Percentiles rank a stretch among this genome's conserved stretches.
Evolutionary conservation across 176 grass and related monocot genomes (phyloP).

Genomic region (Themeda triandra): DNA sequence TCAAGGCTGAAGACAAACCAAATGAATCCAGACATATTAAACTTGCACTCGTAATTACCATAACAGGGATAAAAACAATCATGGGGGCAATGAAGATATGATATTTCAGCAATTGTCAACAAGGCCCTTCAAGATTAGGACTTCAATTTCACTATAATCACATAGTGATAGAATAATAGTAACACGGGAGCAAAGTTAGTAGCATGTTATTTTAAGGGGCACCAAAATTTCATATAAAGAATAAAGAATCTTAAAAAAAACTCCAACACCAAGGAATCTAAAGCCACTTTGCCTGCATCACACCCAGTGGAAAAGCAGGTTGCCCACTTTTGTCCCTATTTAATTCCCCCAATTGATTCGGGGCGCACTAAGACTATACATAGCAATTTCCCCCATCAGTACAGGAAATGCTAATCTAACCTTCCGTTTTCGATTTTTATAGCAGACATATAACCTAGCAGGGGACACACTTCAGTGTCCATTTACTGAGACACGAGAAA

Average conservation of each 20-base stretch:
- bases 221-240: not conserved
- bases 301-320: slow-evolving; percentile 2
- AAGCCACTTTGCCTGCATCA: slow-evolving; percentile 11
- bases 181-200: not conserved
- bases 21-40: not conserved
- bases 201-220: not conserved
- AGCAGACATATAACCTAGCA: not conserved
- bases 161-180: not conserved
- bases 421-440: not conserved
- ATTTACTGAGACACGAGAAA: not conserved
- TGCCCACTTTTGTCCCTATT: not conserved
- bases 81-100: not conserved
- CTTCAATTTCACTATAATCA: not conserved
- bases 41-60: not conserved
- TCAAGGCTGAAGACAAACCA: not conserved
- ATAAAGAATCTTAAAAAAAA: not conserved
- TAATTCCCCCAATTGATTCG: not conserved
- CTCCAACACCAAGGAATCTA: not conserved
- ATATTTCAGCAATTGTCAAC: not conserved
- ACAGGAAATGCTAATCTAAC: not conserved
- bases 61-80: not conserved
- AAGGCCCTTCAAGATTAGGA: not conserved
- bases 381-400: not conserved
- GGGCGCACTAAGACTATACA: not conserved
- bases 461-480: not conserved